Evolutionary conservation across 1,284 basidiomycete species (phyloP), one percentile per base, ranked within the genome.

Genomic region (Ganoderma meredithae): DNA sequence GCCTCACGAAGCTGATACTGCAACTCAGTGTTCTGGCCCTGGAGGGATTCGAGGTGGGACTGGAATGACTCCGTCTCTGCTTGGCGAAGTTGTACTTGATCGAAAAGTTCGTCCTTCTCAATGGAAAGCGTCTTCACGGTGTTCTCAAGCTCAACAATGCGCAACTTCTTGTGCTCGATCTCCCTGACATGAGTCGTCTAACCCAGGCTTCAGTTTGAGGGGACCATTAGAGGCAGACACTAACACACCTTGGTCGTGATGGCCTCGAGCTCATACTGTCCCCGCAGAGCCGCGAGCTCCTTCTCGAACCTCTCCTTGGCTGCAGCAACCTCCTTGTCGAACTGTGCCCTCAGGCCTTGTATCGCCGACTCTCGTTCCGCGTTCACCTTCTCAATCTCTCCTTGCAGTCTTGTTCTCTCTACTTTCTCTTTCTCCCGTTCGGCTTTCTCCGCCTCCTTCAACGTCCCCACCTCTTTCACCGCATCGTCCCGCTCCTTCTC

Each of bases 401-500:
- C 83, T 77, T 86, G 84, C 59, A 90, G 74, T 70, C 78, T 86
- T 65, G 78, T 77, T 75, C 82, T 86, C 77, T 94, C 94, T 4
- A 81, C 81, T 53, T 86, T 84, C 63, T 92, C 91, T 73, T 85
- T 90, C 65, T 92, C 92, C 65, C 82, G 83, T 55, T 88, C 88
- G 60, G 82, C 84, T 74, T 83, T 85, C 64, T 88, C 90, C 71
- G 83, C 87, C 44, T 91, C 92, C 69, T 85, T 88, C 53, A 83
- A 60, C 5, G 79, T 76, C 13, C 79, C 78, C 31, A 83, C 72
- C 70, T 94, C 91, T 76, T 88, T 90, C 64, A 84, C 64, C 1
- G 84, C 82, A 69, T 96, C 95, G 66, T 97, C 96, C 75, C 89
- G 90, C 40, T 97, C 96, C 82, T 95, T 95, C 80, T 98, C 96